phyloP scores from a whole-genome alignment of 148 eudicot genomes.

The Drosera capensis region DNA sequence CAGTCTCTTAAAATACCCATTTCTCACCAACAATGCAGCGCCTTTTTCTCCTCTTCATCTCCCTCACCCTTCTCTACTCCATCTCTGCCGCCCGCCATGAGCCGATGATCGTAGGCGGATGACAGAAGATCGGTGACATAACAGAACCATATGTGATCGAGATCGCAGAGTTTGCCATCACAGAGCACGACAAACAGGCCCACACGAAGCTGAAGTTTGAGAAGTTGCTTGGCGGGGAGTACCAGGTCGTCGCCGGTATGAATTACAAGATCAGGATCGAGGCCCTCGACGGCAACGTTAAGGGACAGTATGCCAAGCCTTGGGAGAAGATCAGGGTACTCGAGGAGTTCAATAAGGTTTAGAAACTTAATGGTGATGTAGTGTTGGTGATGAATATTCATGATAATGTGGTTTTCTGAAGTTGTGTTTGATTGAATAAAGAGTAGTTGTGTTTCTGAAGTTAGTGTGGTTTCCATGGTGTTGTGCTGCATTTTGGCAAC shows the following conservation, averaged over 20 bases:
- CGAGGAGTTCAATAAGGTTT: conserved; percentile 13
- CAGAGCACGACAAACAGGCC: conserved; percentile 19
- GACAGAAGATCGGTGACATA: conserved; percentile 17
- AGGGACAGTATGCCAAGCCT: conserved; percentile 16
- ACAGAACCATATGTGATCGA: conserved; percentile 15
- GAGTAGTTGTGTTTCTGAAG: too few relatives aligned
- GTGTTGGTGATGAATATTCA: too few relatives aligned
- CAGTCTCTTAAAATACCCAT: too few relatives aligned
- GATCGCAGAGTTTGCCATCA: conserved; percentile 25
- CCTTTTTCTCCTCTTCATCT: too few relatives aligned
- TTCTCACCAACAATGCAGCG: too few relatives aligned
- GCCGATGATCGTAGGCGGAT: too few relatives aligned
- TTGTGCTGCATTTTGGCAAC: too few relatives aligned
- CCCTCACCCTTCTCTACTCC: too few relatives aligned
- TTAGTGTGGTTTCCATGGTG: too few relatives aligned
- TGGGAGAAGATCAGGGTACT: conserved; percentile 13
- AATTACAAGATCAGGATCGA: conserved; percentile 21
- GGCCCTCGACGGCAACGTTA: conserved; percentile 12
- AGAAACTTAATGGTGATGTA: too few relatives aligned
- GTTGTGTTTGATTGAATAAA: neutral
- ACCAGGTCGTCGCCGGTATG: conserved; percentile 27
- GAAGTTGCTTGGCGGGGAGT: conserved; percentile 14
- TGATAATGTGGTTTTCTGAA: neutral
- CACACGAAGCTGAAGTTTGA: neutral
- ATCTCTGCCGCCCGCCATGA: too few relatives aligned